Evolutionary conservation across 345 rosid genomes (phyloP).

Genomic region (Ceriops zippeliana): DNA sequence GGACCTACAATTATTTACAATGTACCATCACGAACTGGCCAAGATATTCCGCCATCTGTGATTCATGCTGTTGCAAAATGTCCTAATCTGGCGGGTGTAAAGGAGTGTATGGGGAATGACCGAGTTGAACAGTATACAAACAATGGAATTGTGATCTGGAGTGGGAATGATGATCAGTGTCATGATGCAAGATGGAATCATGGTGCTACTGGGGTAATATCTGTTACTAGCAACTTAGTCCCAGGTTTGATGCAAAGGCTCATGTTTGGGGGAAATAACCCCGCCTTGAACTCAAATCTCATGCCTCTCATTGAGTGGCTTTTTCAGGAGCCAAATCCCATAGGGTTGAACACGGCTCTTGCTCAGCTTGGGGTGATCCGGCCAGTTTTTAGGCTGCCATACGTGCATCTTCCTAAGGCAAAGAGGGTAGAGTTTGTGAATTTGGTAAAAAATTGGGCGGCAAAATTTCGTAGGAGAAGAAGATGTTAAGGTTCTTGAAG

Average conservation of each 20-base stretch:
- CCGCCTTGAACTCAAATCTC: constrained; percentile 55
- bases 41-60: constrained; percentile 69
- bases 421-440: constrained; percentile 69
- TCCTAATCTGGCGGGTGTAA: constrained; percentile 66
- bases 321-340: constrained; percentile 75
- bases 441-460: constrained; percentile 69
- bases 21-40: constrained; percentile 79
- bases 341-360: constrained; percentile 81
- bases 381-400: constrained; percentile 84
- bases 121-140: constrained; percentile 59
- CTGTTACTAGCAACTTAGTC: constrained; percentile 74
- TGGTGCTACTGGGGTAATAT: constrained; percentile 73
- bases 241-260: constrained; percentile 66
- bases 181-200: constrained; percentile 81
- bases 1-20: constrained; percentile 89
- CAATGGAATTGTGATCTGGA: constrained; percentile 75
- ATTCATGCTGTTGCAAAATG: constrained; percentile 53
- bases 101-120: constrained; percentile 77
- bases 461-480: constrained; percentile 73
- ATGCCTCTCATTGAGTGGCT: constrained; percentile 78
- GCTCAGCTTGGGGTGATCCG: constrained; percentile 84
- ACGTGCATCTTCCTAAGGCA: constrained; percentile 61
- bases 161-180: constrained; percentile 82
- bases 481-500: constrained; percentile 72
- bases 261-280: constrained; percentile 60